Conservation (phyloP, 2,329 filamentous ascomycete genomes). For the Phialocephala subalpina region DNA sequence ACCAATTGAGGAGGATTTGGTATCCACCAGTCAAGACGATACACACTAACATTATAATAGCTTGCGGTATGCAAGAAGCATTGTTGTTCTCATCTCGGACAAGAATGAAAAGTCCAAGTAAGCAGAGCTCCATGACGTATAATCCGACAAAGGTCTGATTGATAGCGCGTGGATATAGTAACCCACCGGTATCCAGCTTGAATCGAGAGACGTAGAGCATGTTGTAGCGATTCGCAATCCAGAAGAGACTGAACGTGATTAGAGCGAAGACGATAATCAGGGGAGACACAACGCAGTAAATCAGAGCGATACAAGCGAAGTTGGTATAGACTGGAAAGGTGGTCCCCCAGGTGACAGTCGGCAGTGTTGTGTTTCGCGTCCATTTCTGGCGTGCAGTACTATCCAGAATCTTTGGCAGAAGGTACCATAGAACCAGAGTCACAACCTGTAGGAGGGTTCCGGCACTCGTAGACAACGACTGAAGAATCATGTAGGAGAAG, state of each 20-base stretch:
- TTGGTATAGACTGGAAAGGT: constrained; percentile 98
- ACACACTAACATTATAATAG: constrained; percentile 82
- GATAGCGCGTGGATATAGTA: constrained; percentile 90
- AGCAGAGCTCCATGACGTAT: constrained; percentile 91
- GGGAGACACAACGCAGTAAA: constrained; percentile 89
- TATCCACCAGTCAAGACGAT: constrained; percentile 76
- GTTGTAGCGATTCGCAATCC: constrained; percentile 96
- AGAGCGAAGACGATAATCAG: constrained; percentile 93
- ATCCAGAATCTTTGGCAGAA: constrained; percentile 83
- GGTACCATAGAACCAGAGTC: constrained; percentile 81
- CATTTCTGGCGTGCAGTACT: constrained; percentile 86
- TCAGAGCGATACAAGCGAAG: constrained; percentile 88
- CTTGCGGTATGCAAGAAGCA: constrained; percentile 75
- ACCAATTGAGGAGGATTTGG: constrained; percentile 81
- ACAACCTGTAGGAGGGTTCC: constrained; percentile 86
- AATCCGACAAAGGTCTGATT: constrained; percentile 95
- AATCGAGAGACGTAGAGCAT: constrained; percentile 95
- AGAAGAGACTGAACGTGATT: constrained; percentile 89
- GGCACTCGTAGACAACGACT: constrained; percentile 89
- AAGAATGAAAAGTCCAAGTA: constrained; percentile 91
- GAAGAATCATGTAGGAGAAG: constrained; percentile 97
- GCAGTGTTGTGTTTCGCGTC: constrained; percentile 80
- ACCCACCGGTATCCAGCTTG: constrained; percentile 87
- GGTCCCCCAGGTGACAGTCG: constrained; percentile 84
- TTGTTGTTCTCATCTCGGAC: constrained; percentile 63